Evolutionary conservation across 257 asterid genomes (phyloP), one percentile per base, ranked within the genome.

Genomic region (Rhazya stricta): DNA sequence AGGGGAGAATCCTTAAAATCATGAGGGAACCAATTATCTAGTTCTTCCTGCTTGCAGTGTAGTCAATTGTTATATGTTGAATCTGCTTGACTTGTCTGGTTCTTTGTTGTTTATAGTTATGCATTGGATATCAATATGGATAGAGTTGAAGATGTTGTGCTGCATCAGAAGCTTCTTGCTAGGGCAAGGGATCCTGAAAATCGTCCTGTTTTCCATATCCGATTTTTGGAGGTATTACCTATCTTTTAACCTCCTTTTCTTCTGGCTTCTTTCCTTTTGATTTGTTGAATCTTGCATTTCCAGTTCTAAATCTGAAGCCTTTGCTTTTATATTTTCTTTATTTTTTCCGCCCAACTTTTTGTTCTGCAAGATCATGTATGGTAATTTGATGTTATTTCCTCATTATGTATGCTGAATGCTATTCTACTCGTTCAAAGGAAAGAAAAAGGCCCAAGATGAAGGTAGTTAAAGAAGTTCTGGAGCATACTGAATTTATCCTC

Each of bases 61-160:
- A 11, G 32, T 63, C 60, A 15, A 41, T 41, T 30, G 11, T 16
- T 25, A 3, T 32, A 0, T 57, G 15, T 13, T 3, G 66, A 29
- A 36, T 62, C 39, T 58, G 25, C 19, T 39, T 42, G 57, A 68
- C 61, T 61, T 67, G 46, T 12, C 53, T 16, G 79, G 70, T 80
- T 74, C 67, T 76, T 83, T 75, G 16, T 41, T 77, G 69, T 46
- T 72, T 45, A 29, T 84, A 94, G 98, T 84, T 94, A 92, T 82
- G 89, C 84, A 43, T 82, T 89, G 82, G 97, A 94, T 85, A 86
- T 92, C 71, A 89, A 90, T 80, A 79, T 90, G 89, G 97, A 90
- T 71, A 88, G 87, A 85, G 97, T 82, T 74, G 97, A 94, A 86
- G 97, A 90, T 73, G 99, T 92, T 68, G 77, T 92, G 85, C 76